phyloP scores from a whole-genome alignment of 1,284 basidiomycete genomes.

The Puccinia hordei region DNA sequence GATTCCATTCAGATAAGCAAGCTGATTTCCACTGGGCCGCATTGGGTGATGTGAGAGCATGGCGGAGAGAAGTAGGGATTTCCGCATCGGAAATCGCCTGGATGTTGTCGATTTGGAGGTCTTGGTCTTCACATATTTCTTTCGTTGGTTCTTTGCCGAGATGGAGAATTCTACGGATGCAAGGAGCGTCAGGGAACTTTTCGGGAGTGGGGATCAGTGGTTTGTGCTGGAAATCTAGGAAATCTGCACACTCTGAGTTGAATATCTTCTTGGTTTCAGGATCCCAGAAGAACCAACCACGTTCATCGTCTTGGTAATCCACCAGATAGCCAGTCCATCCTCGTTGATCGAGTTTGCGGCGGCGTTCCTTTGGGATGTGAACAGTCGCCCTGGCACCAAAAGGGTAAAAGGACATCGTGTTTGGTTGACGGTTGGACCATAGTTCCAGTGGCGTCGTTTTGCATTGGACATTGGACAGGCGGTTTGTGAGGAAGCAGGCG shows the following conservation, averaged over 20 bases:
- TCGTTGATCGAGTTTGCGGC: background rate
- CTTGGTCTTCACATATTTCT: slow-evolving; percentile 3
- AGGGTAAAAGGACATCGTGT: background rate
- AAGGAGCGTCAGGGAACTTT: background rate
- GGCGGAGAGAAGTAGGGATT: background rate
- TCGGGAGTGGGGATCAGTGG: background rate
- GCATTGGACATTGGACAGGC: background rate
- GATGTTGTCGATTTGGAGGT: background rate
- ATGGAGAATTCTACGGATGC: background rate
- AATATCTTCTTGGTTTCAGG: background rate
- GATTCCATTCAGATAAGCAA: background rate
- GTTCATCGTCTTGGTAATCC: background rate
- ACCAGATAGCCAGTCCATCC: background rate
- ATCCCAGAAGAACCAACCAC: slow-evolving; percentile 9
- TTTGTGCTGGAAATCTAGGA: slow-evolving; percentile 4
- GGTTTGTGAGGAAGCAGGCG: slow-evolving; percentile 1
- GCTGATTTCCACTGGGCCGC: background rate
- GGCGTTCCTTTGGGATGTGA: slow-evolving; percentile 14
- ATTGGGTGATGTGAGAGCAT: background rate
- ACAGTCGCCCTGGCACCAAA: slow-evolving; percentile 13
- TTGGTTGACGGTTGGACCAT: background rate
- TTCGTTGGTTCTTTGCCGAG: background rate
- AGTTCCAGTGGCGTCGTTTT: background rate
- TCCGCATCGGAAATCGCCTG: background rate
- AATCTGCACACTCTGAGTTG: background rate